Evolutionary conservation across 768 basidiomycete species (phyloP).

Genomic region (Leccinum rimulosum): DNA sequence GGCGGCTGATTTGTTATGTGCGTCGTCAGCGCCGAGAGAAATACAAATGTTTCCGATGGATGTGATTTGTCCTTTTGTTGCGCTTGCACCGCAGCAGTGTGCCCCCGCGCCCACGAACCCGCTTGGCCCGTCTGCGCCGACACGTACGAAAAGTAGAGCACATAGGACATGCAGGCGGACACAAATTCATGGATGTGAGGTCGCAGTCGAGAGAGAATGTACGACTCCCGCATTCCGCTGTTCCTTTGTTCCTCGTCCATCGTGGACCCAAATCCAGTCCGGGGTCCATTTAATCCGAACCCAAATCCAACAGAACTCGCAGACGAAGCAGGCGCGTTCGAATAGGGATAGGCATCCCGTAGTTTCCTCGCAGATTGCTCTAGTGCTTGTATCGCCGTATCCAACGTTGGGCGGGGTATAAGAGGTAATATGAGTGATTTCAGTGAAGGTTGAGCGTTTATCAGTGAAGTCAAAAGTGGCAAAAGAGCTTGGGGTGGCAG

Average conservation of each 20-base stretch:
- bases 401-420: conserved; percentile 82
- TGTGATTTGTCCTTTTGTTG: conserved; percentile 65
- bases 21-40: conserved; percentile 65
- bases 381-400: conserved; percentile 68
- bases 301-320: conserved; percentile 34
- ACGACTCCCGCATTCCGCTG: conserved; percentile 71
- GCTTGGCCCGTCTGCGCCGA: conserved; percentile 24
- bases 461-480: conserved; percentile 66
- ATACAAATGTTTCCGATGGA: conserved; percentile 71
- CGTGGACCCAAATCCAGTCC: conserved; percentile 33
- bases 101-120: conserved; percentile 35
- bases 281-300: conserved; percentile 23
- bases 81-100: conserved; percentile 44
- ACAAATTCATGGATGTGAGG: conserved; percentile 77
- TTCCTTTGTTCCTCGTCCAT: conserved; percentile 28
- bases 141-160: conserved; percentile 78
- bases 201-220: conserved; percentile 70
- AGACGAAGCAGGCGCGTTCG: conserved; percentile 42
- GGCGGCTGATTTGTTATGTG: conserved; percentile 68
- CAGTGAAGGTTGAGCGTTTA: conserved; percentile 65
- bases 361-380: conserved; percentile 68
- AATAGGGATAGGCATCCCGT: conserved; percentile 82
- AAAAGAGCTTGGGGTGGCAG: conserved; percentile 75
- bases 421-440: conserved; percentile 71
- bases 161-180: conserved; percentile 73